phyloP scores from a whole-genome alignment of 2,329 filamentous ascomycete species.

The Neocucurbitaria cava region DNA sequence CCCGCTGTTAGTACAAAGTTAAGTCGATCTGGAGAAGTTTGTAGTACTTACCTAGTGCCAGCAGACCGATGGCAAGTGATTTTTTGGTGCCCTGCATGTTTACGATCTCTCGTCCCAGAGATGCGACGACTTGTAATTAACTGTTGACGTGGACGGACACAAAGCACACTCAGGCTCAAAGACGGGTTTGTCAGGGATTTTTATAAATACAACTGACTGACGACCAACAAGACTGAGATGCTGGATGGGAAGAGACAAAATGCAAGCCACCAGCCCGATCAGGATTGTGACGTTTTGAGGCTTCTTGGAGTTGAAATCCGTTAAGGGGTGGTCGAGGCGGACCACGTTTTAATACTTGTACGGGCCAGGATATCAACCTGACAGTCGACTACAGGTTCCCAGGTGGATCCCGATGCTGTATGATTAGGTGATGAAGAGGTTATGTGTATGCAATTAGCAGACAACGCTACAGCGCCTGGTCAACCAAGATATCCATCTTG shows the following conservation, averaged over 20 bases:
- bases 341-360: slow-evolving; percentile 17
- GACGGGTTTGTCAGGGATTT: slow-evolving; percentile 4
- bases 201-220: slow-evolving; percentile 13
- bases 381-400: background rate
- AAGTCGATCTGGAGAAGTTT: background rate
- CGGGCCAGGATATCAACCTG: background rate
- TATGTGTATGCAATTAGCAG: background rate
- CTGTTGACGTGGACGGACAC: background rate
- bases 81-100: slow-evolving; percentile 20
- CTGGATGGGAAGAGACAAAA: slow-evolving; percentile 3
- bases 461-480: background rate
- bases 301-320: slow-evolving; percentile 2
- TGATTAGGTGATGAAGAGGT: background rate
- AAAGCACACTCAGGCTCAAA: slow-evolving; percentile 7
- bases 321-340: slow-evolving; percentile 11
- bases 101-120: background rate
- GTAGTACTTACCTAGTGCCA: slow-evolving; percentile 35
- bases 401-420: background rate
- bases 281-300: background rate
- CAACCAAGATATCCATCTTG: background rate
- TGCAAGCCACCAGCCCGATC: slow-evolving; percentile 10
- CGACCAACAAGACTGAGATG: background rate
- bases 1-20: slow-evolving; percentile 17
- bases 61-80: slow-evolving; percentile 24
- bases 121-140: background rate